Base-by-base conservation (phyloP, 805 yeast species). In the Cyberlindnera sargentensis region DNA sequence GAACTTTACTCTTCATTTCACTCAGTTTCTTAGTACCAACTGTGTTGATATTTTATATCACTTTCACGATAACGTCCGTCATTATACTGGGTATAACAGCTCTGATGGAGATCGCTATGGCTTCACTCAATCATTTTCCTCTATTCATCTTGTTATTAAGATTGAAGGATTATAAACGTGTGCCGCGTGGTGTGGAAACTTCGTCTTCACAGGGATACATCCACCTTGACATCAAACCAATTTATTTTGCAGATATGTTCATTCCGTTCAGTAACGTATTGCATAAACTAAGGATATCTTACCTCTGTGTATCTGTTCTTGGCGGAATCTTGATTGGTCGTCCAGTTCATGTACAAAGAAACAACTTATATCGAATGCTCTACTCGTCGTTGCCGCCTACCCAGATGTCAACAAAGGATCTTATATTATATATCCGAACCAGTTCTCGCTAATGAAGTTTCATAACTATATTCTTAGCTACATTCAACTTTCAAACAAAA, bases 1-100 rank as follows among this genome's bases (percentile, higher is more conserved):
- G 99, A 0, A 93, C 96, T 3, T 71, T 93, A 44, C 63, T 91
- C 15, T 93, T 93, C 63, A 87, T 91, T 39, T 78, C 90, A 11
- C 66, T 86, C 41, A 64, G 84, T 0, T 85, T 89, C 52, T 66
- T 95, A 31, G 62, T 89, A 40, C 99, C 99, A 1, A 93, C 99
- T 0, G 83, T 88, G 2, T 60, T 82, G 51, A 93, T 93, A 10
- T 93, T 90, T 58, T 93, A 93, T 57, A 52, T 80, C 15, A 75
- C 82, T 24, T 91, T 89, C 62, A 83, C 86, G 5, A 47, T 72
- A 0, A 67, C 81, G 4, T 68, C 89, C 43, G 55, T 88, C 31
- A 48, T 70, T 0, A 69, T 78, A 4, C 64, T 86, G 35, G 43
- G 68, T 3, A 41, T 71, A 2, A 65, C 75, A 32, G 79, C 82